Evolutionary conservation across 148 eudicot species (phyloP), one percentile per base, ranked within the genome.

Genomic region (Amaranthus hypochondriacus): DNA sequence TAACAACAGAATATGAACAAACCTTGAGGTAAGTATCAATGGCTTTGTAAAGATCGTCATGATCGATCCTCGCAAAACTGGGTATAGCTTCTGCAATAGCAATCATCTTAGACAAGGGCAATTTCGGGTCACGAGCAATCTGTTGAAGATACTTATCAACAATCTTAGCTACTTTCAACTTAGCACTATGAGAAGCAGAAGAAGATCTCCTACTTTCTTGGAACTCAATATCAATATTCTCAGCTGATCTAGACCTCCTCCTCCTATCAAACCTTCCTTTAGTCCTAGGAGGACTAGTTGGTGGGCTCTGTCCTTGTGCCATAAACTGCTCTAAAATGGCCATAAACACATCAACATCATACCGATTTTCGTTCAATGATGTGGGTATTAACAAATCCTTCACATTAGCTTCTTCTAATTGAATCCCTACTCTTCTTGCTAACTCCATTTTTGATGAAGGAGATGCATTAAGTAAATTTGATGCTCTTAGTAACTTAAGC

Each of bases 21-120:
- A 92, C 98, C 96, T 92, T 92, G 53, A 92, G 87, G 74, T 88
- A 92, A 72, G 81, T 84, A 69, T 92, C 96, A 70, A 92, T 90
- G 43, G 96, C 98, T 72, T 73, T 85, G 87, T 92, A 92, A 4
- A 92, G 87, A 86, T 88, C 89, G 77, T 92, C 97, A 77, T 92
- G 97, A 48, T 88, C 85, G 46, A 83, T 62, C 79, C 98, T 79
- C 5, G 96, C 87, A 71, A 87, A 88, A 47, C 79, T 81, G 3
- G 98, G 93, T 42, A 92, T 68, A 7, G 88, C 82, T 75, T 89
- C 93, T 21, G 98, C 96, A 63, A 90, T 72, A 11, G 82, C 81
- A 55, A 85, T 73, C 74, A 92, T 87, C 76, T 90, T 92, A 2
- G 89, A 81, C 53, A 92, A 62, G 1, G 90, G 83, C 83, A 92